These are phyloP conservation scores for Rhodotorula sp. DNA, from an alignment of 1,284 basidiomycete species.

Conservation along the genomic window DNA sequence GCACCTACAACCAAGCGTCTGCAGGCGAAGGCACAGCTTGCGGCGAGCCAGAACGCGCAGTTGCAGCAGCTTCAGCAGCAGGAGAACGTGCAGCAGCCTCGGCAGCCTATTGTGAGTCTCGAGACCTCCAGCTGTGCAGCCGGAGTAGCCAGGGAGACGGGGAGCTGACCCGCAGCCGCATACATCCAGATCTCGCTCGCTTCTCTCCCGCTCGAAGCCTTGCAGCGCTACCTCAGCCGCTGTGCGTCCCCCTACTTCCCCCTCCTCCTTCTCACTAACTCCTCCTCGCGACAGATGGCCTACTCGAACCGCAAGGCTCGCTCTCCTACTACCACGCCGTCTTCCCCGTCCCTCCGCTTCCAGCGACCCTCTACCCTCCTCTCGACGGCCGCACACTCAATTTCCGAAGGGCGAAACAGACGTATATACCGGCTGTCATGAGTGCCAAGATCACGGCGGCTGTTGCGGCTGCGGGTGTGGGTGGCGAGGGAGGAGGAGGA, in stretches of 20 bases:
- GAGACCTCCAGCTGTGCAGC: too few relatives aligned
- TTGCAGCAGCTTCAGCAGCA: neutral
- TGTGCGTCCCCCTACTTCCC: constrained; percentile 16
- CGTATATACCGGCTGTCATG: constrained; percentile 15
- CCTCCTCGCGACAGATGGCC: constrained; percentile 21
- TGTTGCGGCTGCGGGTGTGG: neutral
- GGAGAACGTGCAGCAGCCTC: neutral
- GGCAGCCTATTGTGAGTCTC: constrained; percentile 10
- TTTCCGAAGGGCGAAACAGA: constrained; percentile 10
- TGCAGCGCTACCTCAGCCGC: constrained; percentile 38
- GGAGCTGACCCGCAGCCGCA: neutral
- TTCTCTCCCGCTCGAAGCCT: constrained; percentile 24
- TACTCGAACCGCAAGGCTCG: constrained; percentile 28
- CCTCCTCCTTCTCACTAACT: neutral
- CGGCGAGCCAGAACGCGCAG: constrained; percentile 1
- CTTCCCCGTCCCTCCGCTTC: constrained; percentile 36
- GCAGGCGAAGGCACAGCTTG: constrained; percentile 6
- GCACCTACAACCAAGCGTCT: constrained; percentile 16
- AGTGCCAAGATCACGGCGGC: neutral
- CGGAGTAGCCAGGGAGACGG: neutral
- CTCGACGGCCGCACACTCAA: constrained; percentile 28
- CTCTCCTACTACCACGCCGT: constrained; percentile 42
- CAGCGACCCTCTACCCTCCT: constrained; percentile 25
- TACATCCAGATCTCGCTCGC: constrained; percentile 25
- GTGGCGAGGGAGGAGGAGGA: neutral